Evolutionary conservation across 2,329 filamentous ascomycete species (phyloP).

Genomic region (Pseudogymnoascus pannorum): DNA sequence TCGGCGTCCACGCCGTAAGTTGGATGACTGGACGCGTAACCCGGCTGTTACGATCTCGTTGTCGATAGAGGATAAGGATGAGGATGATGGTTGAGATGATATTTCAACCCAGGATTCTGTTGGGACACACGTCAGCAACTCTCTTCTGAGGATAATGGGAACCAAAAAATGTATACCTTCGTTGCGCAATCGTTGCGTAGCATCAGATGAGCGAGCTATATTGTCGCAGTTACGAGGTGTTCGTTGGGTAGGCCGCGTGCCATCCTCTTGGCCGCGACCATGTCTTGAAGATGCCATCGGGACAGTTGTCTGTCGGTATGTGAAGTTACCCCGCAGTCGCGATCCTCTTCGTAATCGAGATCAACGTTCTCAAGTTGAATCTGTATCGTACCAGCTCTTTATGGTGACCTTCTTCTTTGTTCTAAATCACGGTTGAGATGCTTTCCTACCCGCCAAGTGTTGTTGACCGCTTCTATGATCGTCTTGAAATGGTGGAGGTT

Average conservation of each 20-base stretch:
- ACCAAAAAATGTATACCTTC: not conserved
- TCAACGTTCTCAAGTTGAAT: not conserved
- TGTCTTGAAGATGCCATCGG: constrained; percentile 1
- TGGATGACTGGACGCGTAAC: constrained; percentile 63
- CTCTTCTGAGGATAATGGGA: not conserved
- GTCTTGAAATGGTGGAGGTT: not conserved
- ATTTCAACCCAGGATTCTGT: constrained; percentile 96
- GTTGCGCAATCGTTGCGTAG: not conserved
- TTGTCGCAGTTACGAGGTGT: constrained; percentile 6
- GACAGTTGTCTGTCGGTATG: constrained; percentile 1
- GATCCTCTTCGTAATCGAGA: not conserved
- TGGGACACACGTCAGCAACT: constrained; percentile 21
- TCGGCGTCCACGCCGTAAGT: constrained; percentile 52
- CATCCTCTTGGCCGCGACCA: not conserved
- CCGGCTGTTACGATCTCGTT: constrained; percentile 91
- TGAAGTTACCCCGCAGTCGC: constrained; percentile 5
- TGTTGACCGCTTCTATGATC: constrained; percentile 7
- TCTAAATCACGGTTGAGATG: not conserved
- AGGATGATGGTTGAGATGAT: constrained; percentile 85
- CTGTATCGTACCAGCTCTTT: not conserved
- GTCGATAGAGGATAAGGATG: constrained; percentile 75
- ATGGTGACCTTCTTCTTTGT: not conserved
- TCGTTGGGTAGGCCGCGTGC: not conserved
- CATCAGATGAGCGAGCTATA: constrained; percentile 1
- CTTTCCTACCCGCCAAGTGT: not conserved